These are phyloP conservation scores for Lecanoromycetidae sp. DNA, from an alignment of 2,329 filamentous ascomycete species.

Conservation along the genomic window DNA sequence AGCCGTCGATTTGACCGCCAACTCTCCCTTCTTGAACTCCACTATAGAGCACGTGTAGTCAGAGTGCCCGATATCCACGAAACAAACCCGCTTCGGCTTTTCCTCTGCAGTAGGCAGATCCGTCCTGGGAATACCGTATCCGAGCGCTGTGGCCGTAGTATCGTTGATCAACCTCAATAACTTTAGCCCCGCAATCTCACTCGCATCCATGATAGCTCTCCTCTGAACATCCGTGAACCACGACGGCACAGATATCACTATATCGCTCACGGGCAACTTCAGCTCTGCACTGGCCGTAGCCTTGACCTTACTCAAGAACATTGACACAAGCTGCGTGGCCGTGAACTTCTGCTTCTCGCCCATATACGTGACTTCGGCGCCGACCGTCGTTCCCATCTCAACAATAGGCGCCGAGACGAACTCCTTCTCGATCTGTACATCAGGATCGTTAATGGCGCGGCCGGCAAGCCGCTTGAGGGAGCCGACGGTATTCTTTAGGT, in stretches of 20 bases:
- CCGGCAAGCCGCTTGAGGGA: conserved; percentile 87
- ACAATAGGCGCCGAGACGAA: conserved; percentile 76
- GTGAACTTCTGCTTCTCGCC: conserved; percentile 93
- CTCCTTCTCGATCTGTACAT: conserved; percentile 84
- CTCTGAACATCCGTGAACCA: conserved; percentile 97
- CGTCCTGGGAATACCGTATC: conserved; percentile 95
- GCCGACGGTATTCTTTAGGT: conserved; percentile 96
- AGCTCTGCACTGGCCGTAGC: conserved; percentile 76
- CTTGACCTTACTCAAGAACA: conserved; percentile 93
- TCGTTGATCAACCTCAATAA: conserved; percentile 93
- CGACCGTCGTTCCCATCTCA: conserved; percentile 87
- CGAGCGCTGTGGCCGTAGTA: conserved; percentile 88
- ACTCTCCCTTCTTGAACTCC: conserved; percentile 93
- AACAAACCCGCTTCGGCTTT: conserved; percentile 79
- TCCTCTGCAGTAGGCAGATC: conserved; percentile 82
- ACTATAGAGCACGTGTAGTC: conserved; percentile 91
- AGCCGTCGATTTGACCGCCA: conserved; percentile 81
- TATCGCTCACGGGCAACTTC: conserved; percentile 79
- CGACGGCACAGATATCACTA: conserved; percentile 85
- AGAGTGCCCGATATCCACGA: conserved; percentile 91
- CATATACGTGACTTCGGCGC: conserved; percentile 83
- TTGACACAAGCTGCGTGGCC: conserved; percentile 84
- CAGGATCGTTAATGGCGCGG: conserved; percentile 75
- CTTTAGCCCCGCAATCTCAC: conserved; percentile 88
- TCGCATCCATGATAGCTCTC: conserved; percentile 75